A percentile compares a stretch with the other conserved stretches of the same genome.
Conservation (phyloP, 495 filamentous ascomycete genomes). For the Niebla homalea region DNA sequence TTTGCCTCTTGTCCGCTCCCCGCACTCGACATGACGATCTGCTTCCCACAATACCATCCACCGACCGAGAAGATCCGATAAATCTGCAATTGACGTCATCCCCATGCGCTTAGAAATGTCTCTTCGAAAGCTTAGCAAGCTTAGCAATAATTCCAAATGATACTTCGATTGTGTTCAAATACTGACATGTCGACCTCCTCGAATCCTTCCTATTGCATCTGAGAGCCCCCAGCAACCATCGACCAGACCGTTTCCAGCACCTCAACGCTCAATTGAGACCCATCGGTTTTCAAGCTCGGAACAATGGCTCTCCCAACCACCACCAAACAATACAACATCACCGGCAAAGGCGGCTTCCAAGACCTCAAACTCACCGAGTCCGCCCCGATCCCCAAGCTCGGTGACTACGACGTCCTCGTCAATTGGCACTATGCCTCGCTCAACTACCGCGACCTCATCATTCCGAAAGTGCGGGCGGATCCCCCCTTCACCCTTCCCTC, state of each 20-base stretch:
- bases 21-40: too few species aligned
- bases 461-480: conserved; percentile 40
- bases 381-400: conserved; percentile 43
- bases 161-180: too few species aligned
- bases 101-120: too few species aligned
- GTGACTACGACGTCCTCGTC: conserved; percentile 63
- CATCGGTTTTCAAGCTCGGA: too few species aligned
- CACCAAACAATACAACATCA: conserved; percentile 54
- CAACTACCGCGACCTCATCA: conserved; percentile 74
- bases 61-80: too few species aligned
- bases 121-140: too few species aligned
- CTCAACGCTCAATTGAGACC: background rate
- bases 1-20: too few species aligned
- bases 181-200: too few species aligned
- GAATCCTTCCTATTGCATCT: too few species aligned
- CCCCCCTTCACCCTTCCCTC: background rate
- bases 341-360: conserved; percentile 43
- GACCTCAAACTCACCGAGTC: conserved; percentile 43
- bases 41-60: too few species aligned
- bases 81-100: too few species aligned
- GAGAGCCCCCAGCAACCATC: background rate
- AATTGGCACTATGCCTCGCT: conserved; percentile 62
- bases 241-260: background rate
- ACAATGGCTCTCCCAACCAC: conserved; percentile 34
- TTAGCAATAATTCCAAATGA: too few species aligned